Evolutionary conservation across 177 flowering plant species (phyloP).

Genomic region (Vitis hybrid): DNA sequence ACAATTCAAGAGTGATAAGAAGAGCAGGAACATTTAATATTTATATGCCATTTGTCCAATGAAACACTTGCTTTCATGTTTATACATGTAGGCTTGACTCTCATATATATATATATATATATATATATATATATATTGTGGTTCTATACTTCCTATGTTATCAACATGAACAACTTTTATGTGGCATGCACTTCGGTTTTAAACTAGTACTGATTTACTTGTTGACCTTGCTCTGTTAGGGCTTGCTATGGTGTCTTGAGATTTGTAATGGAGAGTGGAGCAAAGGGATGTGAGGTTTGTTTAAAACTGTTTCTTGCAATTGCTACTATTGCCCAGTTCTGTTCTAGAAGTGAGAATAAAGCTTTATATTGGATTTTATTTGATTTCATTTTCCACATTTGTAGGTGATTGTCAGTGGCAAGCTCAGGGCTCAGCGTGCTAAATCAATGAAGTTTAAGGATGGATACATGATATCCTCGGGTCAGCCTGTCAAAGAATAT

Average conservation of each 20-base stretch:
- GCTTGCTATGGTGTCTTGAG: constrained; percentile 94
- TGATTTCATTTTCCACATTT: not conserved
- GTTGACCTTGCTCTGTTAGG: constrained; percentile 28
- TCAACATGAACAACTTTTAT: fast-evolving
- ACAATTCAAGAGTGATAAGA: no score
- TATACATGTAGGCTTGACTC: no score
- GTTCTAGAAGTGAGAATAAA: not conserved
- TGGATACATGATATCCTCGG: constrained; percentile 95
- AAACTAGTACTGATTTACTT: no score
- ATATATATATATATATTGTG: no score
- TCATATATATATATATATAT: no score
- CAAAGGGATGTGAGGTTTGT: constrained; percentile 92
- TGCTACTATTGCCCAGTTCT: not conserved
- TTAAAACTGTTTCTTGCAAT: not conserved
- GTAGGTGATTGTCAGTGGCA: constrained; percentile 93
- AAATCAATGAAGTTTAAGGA: constrained; percentile 97
- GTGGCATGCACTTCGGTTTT: no score
- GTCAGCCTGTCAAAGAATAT: constrained; percentile 89
- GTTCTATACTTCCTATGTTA: no score
- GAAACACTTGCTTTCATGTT: no score
- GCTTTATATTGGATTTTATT: not conserved
- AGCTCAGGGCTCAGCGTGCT: constrained; percentile 85
- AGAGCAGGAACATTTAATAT: no score
- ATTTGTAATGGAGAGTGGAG: constrained; percentile 91
- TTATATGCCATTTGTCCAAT: no score